phyloP scores from a whole-genome alignment of 768 basidiomycete genomes.

The Mycena haematopus region DNA sequence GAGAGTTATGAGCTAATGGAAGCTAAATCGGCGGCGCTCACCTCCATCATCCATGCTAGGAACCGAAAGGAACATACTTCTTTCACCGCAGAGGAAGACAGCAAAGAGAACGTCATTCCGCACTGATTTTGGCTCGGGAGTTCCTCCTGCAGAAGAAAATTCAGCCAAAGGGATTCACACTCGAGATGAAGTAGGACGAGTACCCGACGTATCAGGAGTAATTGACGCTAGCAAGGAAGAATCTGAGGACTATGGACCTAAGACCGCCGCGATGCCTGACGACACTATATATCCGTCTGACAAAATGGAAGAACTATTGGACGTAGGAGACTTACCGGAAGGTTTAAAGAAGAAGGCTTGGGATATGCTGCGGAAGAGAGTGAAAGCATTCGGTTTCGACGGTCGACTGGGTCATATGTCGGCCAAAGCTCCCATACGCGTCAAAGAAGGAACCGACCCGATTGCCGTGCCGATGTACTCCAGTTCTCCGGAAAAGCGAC shows the following conservation, averaged over 20 bases:
- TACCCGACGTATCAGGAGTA: not conserved
- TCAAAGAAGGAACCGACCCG: not conserved
- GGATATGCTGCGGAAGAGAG: not conserved
- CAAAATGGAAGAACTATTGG: not conserved
- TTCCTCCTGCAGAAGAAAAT: not conserved
- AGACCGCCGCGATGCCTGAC: not conserved
- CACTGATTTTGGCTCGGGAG: not conserved
- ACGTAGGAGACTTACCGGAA: not conserved
- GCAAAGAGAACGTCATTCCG: not conserved
- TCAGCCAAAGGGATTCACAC: not conserved
- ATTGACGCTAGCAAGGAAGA: not conserved
- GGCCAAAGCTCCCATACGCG: not conserved
- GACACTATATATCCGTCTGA: not conserved
- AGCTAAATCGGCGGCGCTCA: no score
- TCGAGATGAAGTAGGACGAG: not conserved
- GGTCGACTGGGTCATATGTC: not conserved
- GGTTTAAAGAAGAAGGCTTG: not conserved
- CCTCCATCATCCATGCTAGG: no score
- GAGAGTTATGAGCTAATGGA: not conserved
- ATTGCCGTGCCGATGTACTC: conserved; percentile 12
- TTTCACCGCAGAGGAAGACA: no score
- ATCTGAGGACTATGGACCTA: not conserved
- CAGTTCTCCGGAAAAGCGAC: not conserved
- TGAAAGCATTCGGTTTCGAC: conserved; percentile 3
- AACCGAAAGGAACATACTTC: no score